Base-by-base conservation (phyloP, 78 protist species). In the Dictyostelium intermedium region DNA sequence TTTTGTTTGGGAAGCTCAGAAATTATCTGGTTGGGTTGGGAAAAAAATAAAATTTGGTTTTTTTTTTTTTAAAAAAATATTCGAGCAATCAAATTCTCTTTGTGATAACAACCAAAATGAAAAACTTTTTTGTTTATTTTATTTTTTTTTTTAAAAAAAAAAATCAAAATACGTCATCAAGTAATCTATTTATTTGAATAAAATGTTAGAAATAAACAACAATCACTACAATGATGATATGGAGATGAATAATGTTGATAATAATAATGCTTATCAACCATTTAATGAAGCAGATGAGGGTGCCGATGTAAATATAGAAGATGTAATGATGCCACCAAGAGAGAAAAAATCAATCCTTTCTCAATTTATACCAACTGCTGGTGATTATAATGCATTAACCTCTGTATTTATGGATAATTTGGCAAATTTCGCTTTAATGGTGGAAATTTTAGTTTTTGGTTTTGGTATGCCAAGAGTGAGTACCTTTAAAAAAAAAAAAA, bases 301-400 rank as follows among this genome's bases (percentile, higher is more conserved):
- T 63, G 32, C 14, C 25, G 32, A 23, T 63, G 25, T 61, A 7
- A 18, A 63, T 63, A n/a, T 63, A 16, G 10, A 63, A 16, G 61
- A 50, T 50, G 61, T 27, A 63, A 63, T n/a, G 32, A n/a, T 53
- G 61, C 20, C 61, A 61, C 70, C 25, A 61, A 63, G 73, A n/a
- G 14, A 63, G 0, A 39, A 16, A 39, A 76, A 23, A 76, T 5
- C 53, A 39, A 13, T 76, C 47, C 32, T 27, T 27, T 1, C 25
- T 5, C 45, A 76, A 39, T 27, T 76, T 14, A 76, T 39, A 2
- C 93, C 93, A 16, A 89, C 63, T 6, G 18, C 74, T 9, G 93
- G 93, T 34, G 93, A 89, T 80, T 39, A 80, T 4, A 89, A 89
- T 80, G 93, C 93, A 63, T 20, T 89, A 45, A 78, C 82, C n/a